Evolutionary conservation across 2,329 filamentous ascomycete species (phyloP).

Genomic region (Aspergillus sp.): DNA sequence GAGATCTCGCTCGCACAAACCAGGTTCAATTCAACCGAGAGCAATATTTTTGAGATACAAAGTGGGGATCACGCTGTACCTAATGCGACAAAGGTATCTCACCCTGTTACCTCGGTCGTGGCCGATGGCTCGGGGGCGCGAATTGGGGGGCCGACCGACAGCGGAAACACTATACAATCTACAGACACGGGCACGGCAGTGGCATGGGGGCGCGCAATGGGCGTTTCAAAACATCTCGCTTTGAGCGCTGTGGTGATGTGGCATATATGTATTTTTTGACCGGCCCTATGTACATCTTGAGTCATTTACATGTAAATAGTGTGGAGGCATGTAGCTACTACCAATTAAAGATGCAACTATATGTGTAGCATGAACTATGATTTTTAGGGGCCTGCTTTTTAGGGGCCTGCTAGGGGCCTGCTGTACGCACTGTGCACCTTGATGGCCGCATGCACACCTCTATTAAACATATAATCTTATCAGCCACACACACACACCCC

Average conservation of each 20-base stretch:
- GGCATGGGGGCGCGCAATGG: conserved; percentile 7
- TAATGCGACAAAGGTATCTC: conserved; percentile 51
- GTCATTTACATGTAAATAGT: not conserved
- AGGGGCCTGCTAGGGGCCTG: too few relatives aligned
- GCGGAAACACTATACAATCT: conserved; percentile 17
- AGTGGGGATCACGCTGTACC: conserved; percentile 52
- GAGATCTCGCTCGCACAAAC: conserved; percentile 62
- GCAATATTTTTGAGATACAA: conserved; percentile 55
- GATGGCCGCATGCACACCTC: too few relatives aligned
- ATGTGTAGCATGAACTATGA: too few relatives aligned
- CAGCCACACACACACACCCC: too few relatives aligned
- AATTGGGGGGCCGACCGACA: conserved; percentile 29
- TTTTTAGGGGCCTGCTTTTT: too few relatives aligned
- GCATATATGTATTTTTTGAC: conserved; percentile 22
- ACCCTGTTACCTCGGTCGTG: conserved; percentile 51
- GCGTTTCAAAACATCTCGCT: conserved; percentile 18
- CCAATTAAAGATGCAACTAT: too few relatives aligned
- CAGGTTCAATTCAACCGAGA: conserved; percentile 56
- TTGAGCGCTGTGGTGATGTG: conserved; percentile 26
- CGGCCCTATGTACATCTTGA: not conserved
- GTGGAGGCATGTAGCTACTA: too few relatives aligned
- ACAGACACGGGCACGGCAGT: conserved; percentile 20
- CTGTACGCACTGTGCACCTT: too few relatives aligned
- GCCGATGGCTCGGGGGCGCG: conserved; percentile 46
- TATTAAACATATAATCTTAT: too few relatives aligned